Base-by-base conservation (phyloP, 352 stramenopile genomes). In the Phytophthora podocarpi region DNA sequence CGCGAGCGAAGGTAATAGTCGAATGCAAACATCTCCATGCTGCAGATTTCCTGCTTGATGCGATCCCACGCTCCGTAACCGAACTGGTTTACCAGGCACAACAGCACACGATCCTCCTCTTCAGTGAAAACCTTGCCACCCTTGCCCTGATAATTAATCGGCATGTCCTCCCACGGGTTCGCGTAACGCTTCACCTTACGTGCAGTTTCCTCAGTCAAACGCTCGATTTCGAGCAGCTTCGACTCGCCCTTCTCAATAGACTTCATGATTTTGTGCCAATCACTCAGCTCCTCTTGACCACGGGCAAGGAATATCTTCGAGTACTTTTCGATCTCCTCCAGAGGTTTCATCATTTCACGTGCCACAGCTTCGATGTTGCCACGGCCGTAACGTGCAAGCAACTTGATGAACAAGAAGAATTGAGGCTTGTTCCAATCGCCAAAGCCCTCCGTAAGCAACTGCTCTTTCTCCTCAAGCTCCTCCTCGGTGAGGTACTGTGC, bases 1-100 rank as follows among this genome's bases (percentile, higher is more conserved):
- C 97, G 86, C 10, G 93, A 98, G 32, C 98, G 98, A 71, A 99
- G 97, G 70, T 98, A 99, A 84, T 98, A 99, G 63, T 99, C 96
- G 43, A 99, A 99, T 13, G 96, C 85, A 66, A 99, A 99, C 73
- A 87, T 80, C 45, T 93, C 83, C 30, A 92, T 74, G 18, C 82
- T 81, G 48, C 87, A 89, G 26, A 99, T 98, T 73, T 99, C 96
- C 39, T 98, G 87, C 50, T 98, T 97, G 67, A 99, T 99, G 40
- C 93, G 87, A 64, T 99, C 97, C 80, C 96, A 98, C 21, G 93
- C 91, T 31, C 97, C 97, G 63, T 99, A 99, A 3, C 97, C 97
- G 70, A 98, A 98, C 51, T 96, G 83, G 70, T 99, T 92, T 66
- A 99, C 98, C 59, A 99, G 96, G 36, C 90, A 98, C 11, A 99